Evolutionary conservation across 805 yeast genomes (phyloP), one percentile per base, ranked within the genome.

Genomic region (Tetrapisispora nanseiensis): DNA sequence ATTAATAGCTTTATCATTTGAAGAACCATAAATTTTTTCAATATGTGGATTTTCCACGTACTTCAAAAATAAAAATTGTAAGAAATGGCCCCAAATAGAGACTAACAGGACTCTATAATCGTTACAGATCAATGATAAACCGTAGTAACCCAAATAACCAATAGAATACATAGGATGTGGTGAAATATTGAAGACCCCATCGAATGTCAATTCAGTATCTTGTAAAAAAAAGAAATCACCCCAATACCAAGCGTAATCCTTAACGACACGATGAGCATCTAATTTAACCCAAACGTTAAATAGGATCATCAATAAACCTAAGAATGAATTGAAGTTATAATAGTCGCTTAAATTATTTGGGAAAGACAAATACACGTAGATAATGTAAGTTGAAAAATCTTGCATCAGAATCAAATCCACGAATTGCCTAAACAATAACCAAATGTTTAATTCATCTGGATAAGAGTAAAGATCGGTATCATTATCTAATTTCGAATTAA

Each of bases 241-340:
- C 95, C 95, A 85, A 62, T 85, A 85, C 95, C 95, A 85, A 10
- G 95, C 95, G 57, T 79, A 85, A 57, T 85, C 95, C 59, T 85
- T 84, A 45, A 85, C 87, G 16, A 85, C 87, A 50, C 87, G 73
- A 59, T 85, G 95, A 27, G 95, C 95, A 59, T 86, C 89, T 20
- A 84, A 65, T 59, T 85, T 85, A 37, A 85, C 95, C 87, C 92
- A 82, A 23, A 82, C 67, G 56, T 85, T 85, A 67, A 86, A 82
- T 16, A 82, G 45, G 46, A 84, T 77, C 51, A 85, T 70, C 5
- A 65, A 48, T 1, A 70, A 51, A n/a, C 95, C 95, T 13, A 78
- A 62, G 1, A 65, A 41, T 56, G 83, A 65, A 53, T 87, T 70
- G 27, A 74, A 59, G 44, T 64, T 59, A 15, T 74, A 66, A 38